Evolutionary conservation across 305 asterid genomes (phyloP), one percentile per base, ranked within the genome.

Genomic region (Ajuga reptans): DNA sequence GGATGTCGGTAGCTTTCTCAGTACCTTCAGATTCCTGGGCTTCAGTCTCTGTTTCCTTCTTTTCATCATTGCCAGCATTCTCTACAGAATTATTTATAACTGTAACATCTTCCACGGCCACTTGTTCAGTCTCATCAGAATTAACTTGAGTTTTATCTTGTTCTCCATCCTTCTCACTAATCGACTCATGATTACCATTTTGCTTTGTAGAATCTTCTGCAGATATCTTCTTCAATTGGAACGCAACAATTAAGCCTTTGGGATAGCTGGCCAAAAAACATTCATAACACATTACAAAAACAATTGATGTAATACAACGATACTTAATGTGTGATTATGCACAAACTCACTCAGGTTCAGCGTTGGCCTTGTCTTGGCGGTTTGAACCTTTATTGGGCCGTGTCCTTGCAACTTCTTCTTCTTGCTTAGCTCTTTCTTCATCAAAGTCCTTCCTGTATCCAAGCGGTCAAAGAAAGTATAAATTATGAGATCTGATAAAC

Each of bases 221-320:
- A 16, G 85, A 78, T 62, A 78, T 82, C 45, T 79, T 85, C 85
- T 82, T 94, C 82, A 94, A 74, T 63, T 80, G 86, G 75, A 94
- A 89, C 36, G 98, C 87, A 73, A 94, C 83, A 71, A 91, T 86
- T 73, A 94, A 78, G 67, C 96, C 97, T 79, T 82, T 88, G 4
- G 98, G 98, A 43, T 86, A 94, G 75, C 98, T 91, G 93, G 77
- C 53, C n/a, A n/a, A 84, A 56, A 62, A 73, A 18, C 68, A 71
- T 29, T 33, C 1, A 10, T 31, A 70, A 71, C 53, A 57, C 62
- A 64, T 76, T 69, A 74, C 2, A 14, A 68, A 33, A 11, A 58
- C 12, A 55, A 62, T 61, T 59, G 31, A 29, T 15, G 49, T 46
- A 37, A 46, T 42, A 58, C 6, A 47, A 31, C 52, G 56, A 67